Conservation (phyloP, 1,284 basidiomycete species). For the Anthracocystis walkeri region DNA sequence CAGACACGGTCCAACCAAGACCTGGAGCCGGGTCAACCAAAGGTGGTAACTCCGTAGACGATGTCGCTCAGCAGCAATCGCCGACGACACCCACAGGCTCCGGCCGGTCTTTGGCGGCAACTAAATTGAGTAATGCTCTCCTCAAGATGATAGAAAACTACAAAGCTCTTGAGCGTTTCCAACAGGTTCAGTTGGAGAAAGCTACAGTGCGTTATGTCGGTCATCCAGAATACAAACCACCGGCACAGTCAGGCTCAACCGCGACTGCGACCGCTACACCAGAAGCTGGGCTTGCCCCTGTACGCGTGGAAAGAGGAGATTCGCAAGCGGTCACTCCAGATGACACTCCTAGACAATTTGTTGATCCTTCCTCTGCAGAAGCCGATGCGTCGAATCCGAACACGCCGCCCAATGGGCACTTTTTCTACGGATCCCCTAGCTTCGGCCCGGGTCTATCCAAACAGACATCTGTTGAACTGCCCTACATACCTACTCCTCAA, state of each 20-base stretch:
- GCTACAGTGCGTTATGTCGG: conserved; percentile 27
- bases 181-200: conserved; percentile 15
- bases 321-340: conserved; percentile 14
- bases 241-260: not conserved
- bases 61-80: not conserved
- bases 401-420: not conserved
- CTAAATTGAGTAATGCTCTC: conserved; percentile 1
- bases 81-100: not conserved
- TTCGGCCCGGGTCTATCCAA: not conserved
- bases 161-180: conserved; percentile 5
- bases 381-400: conserved; percentile 22
- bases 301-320: not conserved
- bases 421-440: not conserved
- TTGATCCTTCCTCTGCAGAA: conserved; percentile 10
- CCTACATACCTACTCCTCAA: not conserved
- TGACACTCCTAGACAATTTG: not conserved
- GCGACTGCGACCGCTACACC: not conserved
- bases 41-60: too few species aligned
- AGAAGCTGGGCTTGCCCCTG: conserved; percentile 10
- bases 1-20: too few species aligned
- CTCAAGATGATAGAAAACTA: conserved; percentile 10
- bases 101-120: not conserved
- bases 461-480: too few species aligned
- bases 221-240: conserved; percentile 17
- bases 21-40: too few species aligned